phyloP scores from a whole-genome alignment of 2,329 filamentous ascomycete species.

The Sordariomycetes sp. region DNA sequence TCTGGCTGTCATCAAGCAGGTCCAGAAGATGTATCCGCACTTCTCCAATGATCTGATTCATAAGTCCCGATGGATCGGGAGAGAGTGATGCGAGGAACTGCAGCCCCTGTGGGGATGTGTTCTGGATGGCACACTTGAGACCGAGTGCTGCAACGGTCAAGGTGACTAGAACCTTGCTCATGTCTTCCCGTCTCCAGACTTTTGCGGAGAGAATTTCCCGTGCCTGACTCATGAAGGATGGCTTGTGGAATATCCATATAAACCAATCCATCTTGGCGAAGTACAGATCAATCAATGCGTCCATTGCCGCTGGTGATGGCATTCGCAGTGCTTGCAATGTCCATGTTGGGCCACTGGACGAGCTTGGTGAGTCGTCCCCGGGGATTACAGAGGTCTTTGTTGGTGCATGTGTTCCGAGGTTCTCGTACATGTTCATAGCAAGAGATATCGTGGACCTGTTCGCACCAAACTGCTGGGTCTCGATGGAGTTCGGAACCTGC shows the following conservation, averaged over 20 bases:
- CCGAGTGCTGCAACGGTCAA: constrained; percentile 8
- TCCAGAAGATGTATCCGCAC: constrained; percentile 8
- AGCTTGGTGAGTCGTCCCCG: constrained; percentile 1
- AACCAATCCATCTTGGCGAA: constrained; percentile 11
- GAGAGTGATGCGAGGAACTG: constrained; percentile 2
- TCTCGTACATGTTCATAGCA: constrained; percentile 6
- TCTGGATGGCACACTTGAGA: constrained; percentile 8
- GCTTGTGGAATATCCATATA: constrained; percentile 10
- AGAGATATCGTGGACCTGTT: constrained; percentile 7
- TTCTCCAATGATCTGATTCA: constrained; percentile 7
- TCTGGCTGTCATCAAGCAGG: constrained; percentile 7
- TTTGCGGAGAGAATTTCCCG: constrained; percentile 3
- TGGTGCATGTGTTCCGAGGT: constrained; percentile 3
- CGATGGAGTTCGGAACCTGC: constrained; percentile 1
- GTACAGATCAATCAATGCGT: constrained; percentile 8
- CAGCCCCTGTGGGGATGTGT: constrained; percentile 6
- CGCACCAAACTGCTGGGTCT: constrained; percentile 6
- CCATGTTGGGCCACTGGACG: constrained; percentile 1
- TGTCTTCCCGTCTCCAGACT: constrained; percentile 7
- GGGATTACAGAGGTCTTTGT: constrained; percentile 3
- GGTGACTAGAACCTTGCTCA: constrained; percentile 6
- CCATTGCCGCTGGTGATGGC: constrained; percentile 3
- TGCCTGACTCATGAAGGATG: constrained; percentile 7
- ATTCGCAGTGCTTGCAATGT: constrained; percentile 4
- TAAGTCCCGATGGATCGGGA: constrained; percentile 3